Conservation (phyloP, 192 early-diverging fungal genomes). For the Jimgerdemannia flammicorona region DNA sequence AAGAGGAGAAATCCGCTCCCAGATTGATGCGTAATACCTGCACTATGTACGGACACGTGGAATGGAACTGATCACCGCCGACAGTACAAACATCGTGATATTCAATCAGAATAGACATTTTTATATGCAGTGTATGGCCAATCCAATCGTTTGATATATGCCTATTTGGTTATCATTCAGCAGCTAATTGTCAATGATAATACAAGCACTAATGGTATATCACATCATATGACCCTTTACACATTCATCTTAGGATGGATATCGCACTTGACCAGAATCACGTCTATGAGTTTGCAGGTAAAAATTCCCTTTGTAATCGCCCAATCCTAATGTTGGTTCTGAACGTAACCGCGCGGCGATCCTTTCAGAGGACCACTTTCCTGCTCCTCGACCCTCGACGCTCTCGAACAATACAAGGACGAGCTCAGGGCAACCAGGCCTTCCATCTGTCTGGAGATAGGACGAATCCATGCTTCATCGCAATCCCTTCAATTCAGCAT, state of each 20-base stretch:
- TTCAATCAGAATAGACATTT: too few species aligned
- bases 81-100: too few species aligned
- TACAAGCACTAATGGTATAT: too few species aligned
- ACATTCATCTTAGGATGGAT: slow-evolving; percentile 13
- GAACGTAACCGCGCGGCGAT: background rate
- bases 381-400: slow-evolving; percentile 89
- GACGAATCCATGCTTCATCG: slow-evolving; percentile 38
- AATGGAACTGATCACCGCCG: too few species aligned
- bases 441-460: slow-evolving; percentile 80
- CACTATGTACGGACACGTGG: too few species aligned
- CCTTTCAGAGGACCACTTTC: slow-evolving; percentile 85
- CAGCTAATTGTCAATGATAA: too few species aligned
- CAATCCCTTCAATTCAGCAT: background rate
- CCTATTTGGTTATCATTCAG: too few species aligned
- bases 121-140: too few species aligned
- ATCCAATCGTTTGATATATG: too few species aligned
- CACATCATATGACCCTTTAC: too few species aligned
- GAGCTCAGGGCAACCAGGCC: slow-evolving; percentile 53
- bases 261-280: slow-evolving; percentile 57
- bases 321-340: background rate
- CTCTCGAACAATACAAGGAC: slow-evolving; percentile 66
- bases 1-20: too few species aligned
- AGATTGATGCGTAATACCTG: too few species aligned
- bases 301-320: background rate
- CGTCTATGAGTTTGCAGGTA: slow-evolving; percentile 88